Conservation (phyloP, 805 yeast species). For the Starmerella ratchasimensis region DNA sequence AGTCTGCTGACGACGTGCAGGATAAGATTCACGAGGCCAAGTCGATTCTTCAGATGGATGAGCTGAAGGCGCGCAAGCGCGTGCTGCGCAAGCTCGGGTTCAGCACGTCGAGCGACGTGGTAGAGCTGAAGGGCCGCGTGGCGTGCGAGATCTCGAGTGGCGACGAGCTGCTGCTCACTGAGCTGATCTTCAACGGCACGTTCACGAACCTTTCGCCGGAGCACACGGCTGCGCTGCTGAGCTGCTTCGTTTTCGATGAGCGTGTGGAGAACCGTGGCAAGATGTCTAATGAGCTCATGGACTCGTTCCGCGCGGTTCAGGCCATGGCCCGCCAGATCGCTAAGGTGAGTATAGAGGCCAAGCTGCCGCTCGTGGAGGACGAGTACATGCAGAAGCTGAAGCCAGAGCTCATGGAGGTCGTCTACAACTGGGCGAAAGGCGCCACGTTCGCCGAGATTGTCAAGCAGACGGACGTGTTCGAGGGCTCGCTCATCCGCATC, state of each 20-base stretch:
- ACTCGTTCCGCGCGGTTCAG: conserved; percentile 75
- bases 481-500: conserved; percentile 89
- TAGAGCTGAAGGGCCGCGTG: conserved; percentile 92
- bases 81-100: conserved; percentile 87
- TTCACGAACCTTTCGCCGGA: conserved; percentile 79
- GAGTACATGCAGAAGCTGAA: conserved; percentile 87
- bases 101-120: conserved; percentile 73
- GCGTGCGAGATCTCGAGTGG: conserved; percentile 56
- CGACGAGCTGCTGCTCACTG: conserved; percentile 88
- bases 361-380: conserved; percentile 77
- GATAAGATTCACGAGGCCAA: conserved; percentile 68
- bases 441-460: conserved; percentile 93
- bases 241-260: conserved; percentile 96
- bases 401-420: conserved; percentile 93
- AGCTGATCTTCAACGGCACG: conserved; percentile 86
- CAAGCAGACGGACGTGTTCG: conserved; percentile 97
- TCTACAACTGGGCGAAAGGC: conserved; percentile 91
- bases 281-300: conserved; percentile 78
- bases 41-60: conserved; percentile 87
- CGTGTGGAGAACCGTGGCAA: conserved; percentile 63
- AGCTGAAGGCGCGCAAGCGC: conserved; percentile 80
- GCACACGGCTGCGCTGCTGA: conserved; percentile 80
- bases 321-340: conserved; percentile 89
- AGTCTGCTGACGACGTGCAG: conserved; percentile 44
- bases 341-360: conserved; percentile 75